Evolutionary conservation across 2,329 filamentous ascomycete species (phyloP), one percentile per base, ranked within the genome.

Genomic region (Rhinocladiella mackenziei): DNA sequence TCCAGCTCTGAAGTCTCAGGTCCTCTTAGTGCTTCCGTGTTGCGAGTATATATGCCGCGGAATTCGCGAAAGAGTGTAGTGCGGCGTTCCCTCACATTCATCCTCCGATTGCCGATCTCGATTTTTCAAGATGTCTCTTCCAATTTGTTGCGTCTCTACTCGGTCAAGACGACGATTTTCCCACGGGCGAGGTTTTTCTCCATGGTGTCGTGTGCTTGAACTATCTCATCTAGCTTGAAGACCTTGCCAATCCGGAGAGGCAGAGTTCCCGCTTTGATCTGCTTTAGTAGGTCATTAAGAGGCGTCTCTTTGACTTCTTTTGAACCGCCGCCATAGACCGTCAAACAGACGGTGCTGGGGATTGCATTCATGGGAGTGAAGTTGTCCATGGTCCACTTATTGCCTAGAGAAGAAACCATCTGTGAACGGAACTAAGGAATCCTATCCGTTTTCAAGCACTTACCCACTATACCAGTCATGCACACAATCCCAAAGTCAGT

Each of bases 381-480:
- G 5, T 64, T 53, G 3, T 67, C 55, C 19, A 67, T 51, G 4
- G 43, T 48, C 69, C 70, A 72, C 30, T 62, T 60, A 41, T 69
- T 66, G 18, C 50, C 50, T 52, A 18, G 5, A 20, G 10, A 36
- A 34, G 25, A 39, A 29, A 13, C 22, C n/a, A 17, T 33, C 18
- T 34, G n/a, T 20, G 14, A 5, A 18, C 3, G 1, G n/a, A n/a
- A 19, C 29, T 19, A 10, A n/a, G 15, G 11, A n/a, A n/a, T n/a
- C n/a, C 3, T 10, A 20, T 10, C 6, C 18, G 18, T 41, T 7
- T 5, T 8, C 13, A 13, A 9, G 4, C 8, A 39, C 49, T 48
- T 31, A 3, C 68, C 68, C 9, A 72, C 66, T 19, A 71, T 71
- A 1, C 71, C 72, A 0, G 66, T 64, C 63, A 74, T 63, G 47